Base-by-base conservation (phyloP, 177 flowering plant genomes). In the Vitis hybrid region DNA sequence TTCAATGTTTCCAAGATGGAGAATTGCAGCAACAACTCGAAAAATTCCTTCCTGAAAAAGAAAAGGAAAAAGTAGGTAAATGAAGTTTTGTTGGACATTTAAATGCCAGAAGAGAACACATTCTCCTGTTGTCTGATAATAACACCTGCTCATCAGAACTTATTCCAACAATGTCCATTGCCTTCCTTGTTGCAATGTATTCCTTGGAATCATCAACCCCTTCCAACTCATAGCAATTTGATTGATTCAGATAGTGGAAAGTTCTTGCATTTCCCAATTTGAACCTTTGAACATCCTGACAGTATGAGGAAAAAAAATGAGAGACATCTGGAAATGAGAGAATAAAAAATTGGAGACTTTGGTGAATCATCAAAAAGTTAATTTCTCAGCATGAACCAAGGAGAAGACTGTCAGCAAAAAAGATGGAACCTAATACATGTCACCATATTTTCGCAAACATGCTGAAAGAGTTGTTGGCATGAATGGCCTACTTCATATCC, bases 121-220 rank as follows among this genome's bases (percentile, higher is more conserved):
- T 45, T 39, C 22, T 51, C 2, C 60, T 45, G 1, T 52, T 29
- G 19, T 66, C 13, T n/a, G 8, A 7, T 11, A 4, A 66, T 29
- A 51, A 0, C 39, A 84, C 87, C 87, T 87, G 90, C 69, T 85
- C 90, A 3, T 82, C 79, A 33, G 80, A 65, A 80, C 82, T 82
- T 29, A 87, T 87, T 60, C 90, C 90, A 70, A 87, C 90, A 77
- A 83, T 55, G 60, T 85, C 88, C 90, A 87, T 85, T 65, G 91
- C 91, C 75, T 69, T 80, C 65, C 83, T 79, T 55, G 89, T 85
- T 31, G 72, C 84, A 51, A 75, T 13, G 64, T 87, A 87, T 69
- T 86, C 91, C 67, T 87, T 73, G 3, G 83, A 50, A n/a, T 86
- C 89, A 74, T 84, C 77, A 71, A 87, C 29, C 18, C 85, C 86